Evolutionary conservation across 2,329 filamentous ascomycete species (phyloP).

Genomic region (Neurospora sp.): DNA sequence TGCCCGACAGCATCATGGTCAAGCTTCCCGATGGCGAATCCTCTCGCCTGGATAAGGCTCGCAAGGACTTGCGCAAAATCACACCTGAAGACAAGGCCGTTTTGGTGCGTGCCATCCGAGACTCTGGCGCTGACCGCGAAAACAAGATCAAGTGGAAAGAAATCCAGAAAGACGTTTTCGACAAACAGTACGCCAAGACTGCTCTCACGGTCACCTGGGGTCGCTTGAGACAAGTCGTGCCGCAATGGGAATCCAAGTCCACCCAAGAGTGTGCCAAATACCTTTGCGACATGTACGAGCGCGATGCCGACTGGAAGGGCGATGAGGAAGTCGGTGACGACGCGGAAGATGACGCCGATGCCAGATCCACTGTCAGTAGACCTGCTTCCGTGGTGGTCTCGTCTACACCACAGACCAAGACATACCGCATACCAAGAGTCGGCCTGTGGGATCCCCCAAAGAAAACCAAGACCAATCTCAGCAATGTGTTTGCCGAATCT

Average conservation of each 20-base stretch:
- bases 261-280: constrained; percentile 13
- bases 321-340: constrained; percentile 1
- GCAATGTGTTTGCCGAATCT: not conserved
- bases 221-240: constrained; percentile 14
- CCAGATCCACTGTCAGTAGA: not conserved
- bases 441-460: not conserved
- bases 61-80: constrained; percentile 32
- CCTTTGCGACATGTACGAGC: constrained; percentile 15
- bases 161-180: constrained; percentile 8
- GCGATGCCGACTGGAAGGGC: constrained; percentile 8
- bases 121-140: constrained; percentile 31
- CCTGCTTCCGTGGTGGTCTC: not conserved
- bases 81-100: constrained; percentile 33
- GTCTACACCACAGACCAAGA: not conserved
- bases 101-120: constrained; percentile 34
- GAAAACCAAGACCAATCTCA: not conserved
- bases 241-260: constrained; percentile 11
- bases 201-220: constrained; percentile 16
- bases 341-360: not conserved
- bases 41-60: constrained; percentile 35
- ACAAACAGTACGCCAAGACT: constrained; percentile 12
- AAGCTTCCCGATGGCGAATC: constrained; percentile 20
- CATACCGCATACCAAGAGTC: not conserved
- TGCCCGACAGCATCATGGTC: constrained; percentile 10
- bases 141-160: constrained; percentile 38